A percentile compares a stretch with the other conserved stretches of the same genome.
These are phyloP conservation scores for Graphiopsis chlorocephala DNA, from an alignment of 2,329 filamentous ascomycete genomes.

Conservation along the genomic window DNA sequence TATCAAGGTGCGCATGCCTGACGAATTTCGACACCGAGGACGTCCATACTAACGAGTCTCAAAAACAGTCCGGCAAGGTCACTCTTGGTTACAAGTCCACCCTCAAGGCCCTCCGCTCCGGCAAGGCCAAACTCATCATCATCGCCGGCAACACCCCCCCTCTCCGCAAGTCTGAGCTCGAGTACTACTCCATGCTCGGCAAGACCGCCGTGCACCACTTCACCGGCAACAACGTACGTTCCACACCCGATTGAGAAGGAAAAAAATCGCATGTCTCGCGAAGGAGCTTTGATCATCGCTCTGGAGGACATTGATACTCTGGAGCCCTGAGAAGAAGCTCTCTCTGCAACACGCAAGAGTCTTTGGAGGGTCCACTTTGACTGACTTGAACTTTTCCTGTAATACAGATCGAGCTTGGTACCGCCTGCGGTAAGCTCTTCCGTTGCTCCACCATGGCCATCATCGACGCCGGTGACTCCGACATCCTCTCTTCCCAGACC, in stretches of 20 bases:
- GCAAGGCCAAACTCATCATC: slow-evolving; percentile 98
- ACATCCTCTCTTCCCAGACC: slow-evolving; percentile 73
- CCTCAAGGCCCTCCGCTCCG: slow-evolving; percentile 85
- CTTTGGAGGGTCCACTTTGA: slow-evolving; percentile 77
- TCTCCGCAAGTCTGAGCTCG: slow-evolving; percentile 89
- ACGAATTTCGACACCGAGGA: slow-evolving; percentile 4
- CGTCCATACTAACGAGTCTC: slow-evolving; percentile 20
- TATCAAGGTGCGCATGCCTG: slow-evolving; percentile 31
- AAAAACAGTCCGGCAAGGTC: slow-evolving; percentile 56
- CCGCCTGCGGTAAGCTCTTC: slow-evolving; percentile 98
- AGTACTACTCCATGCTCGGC: slow-evolving; percentile 90
- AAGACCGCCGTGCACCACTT: slow-evolving; percentile 98
- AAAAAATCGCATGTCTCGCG: slow-evolving; percentile 30
- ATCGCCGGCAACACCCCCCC: slow-evolving; percentile 95
- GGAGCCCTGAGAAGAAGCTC: slow-evolving; percentile 87
- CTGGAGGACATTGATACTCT: slow-evolving; percentile 36
- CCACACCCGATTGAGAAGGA: slow-evolving; percentile 15
- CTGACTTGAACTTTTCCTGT: slow-evolving; percentile 41
- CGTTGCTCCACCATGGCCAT: slow-evolving; percentile 69
- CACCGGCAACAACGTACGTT: slow-evolving; percentile 96
- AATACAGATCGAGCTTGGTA: slow-evolving; percentile 90
- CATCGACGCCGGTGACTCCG: slow-evolving; percentile 18
- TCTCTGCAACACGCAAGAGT: slow-evolving; percentile 31
- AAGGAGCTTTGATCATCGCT: slow-evolving; percentile 35
- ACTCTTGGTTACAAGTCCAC: slow-evolving; percentile 86